A percentile compares a stretch with the other conserved stretches of the same genome.
These are phyloP conservation scores for Sphenostylis stenocarpa DNA, from an alignment of 306 rosid species.

Conservation along the genomic window DNA sequence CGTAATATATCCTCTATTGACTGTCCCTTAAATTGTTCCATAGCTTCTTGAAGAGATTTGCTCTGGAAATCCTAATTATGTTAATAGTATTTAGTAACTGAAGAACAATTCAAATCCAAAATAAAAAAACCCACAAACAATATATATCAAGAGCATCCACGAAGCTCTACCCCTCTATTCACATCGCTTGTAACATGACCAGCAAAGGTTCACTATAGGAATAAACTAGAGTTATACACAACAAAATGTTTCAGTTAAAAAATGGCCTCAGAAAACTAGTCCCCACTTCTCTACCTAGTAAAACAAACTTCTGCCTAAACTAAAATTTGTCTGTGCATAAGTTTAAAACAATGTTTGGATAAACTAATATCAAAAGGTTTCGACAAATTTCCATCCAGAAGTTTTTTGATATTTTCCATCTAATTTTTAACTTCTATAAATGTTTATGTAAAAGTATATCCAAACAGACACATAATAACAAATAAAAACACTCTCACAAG, in stretches of 20 bases:
- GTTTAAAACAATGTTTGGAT: background rate
- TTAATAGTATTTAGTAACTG: slow-evolving; percentile 9
- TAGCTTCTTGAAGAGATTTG: slow-evolving; percentile 51
- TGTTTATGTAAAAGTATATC: background rate
- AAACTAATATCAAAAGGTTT: background rate
- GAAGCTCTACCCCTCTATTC: background rate
- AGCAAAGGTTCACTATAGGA: background rate
- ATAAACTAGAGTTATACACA: background rate
- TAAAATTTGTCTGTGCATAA: background rate
- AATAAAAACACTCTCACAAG: background rate
- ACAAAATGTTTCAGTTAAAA: background rate
- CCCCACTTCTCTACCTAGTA: background rate
- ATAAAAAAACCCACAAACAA: background rate
- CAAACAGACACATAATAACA: background rate
- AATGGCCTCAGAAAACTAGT: background rate
- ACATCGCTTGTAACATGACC: background rate
- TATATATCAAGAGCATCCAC: slow-evolving; percentile 20
- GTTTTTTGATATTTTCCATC: too few species aligned
- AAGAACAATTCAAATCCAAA: background rate
- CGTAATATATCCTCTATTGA: slow-evolving; percentile 65
- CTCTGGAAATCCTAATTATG: slow-evolving; percentile 49
- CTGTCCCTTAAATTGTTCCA: slow-evolving; percentile 52
- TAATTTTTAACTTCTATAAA: background rate
- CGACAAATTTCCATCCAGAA: background rate
- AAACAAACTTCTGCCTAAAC: background rate